phyloP scores from a whole-genome alignment of 352 stramenopile species.

The Thalassiosira allenii region DNA sequence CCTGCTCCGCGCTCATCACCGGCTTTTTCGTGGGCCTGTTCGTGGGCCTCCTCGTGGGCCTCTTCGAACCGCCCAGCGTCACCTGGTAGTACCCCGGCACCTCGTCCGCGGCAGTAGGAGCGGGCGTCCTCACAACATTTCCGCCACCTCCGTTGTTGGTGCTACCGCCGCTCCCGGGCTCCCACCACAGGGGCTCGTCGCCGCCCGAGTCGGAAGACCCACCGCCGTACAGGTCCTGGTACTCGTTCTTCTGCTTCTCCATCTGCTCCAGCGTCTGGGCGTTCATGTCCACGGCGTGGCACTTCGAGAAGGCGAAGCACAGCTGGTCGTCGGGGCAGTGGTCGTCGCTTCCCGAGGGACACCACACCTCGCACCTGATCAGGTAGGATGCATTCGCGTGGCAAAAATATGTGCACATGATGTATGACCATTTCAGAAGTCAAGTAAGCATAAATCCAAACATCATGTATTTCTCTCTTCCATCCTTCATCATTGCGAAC shows the following conservation, averaged over 20 bases:
- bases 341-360: conserved; percentile 61
- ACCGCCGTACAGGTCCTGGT: not conserved
- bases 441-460: not conserved
- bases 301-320: conserved; percentile 66
- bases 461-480: not conserved
- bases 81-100: conserved; percentile 50
- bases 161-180: conserved; percentile 19
- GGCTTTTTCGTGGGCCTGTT: conserved; percentile 53
- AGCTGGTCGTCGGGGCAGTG: conserved; percentile 62
- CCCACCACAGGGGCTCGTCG: no score
- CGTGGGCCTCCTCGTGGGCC: conserved; percentile 36
- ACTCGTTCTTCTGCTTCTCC: conserved; percentile 39
- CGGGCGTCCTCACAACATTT: not conserved
- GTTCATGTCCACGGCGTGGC: conserved; percentile 59
- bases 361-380: conserved; percentile 64
- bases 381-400: no score
- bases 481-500: no score
- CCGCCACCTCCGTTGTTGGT: conserved; percentile 3
- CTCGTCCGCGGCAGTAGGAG: conserved; percentile 17
- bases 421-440: no score
- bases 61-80: conserved; percentile 30
- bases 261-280: conserved; percentile 55
- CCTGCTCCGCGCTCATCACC: conserved; percentile 55
- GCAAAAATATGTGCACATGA: no score
- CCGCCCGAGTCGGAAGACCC: no score